Evolutionary conservation across 1,284 basidiomycete species (phyloP), one percentile per base, ranked within the genome.

Genomic region (Coniferiporia weirii): DNA sequence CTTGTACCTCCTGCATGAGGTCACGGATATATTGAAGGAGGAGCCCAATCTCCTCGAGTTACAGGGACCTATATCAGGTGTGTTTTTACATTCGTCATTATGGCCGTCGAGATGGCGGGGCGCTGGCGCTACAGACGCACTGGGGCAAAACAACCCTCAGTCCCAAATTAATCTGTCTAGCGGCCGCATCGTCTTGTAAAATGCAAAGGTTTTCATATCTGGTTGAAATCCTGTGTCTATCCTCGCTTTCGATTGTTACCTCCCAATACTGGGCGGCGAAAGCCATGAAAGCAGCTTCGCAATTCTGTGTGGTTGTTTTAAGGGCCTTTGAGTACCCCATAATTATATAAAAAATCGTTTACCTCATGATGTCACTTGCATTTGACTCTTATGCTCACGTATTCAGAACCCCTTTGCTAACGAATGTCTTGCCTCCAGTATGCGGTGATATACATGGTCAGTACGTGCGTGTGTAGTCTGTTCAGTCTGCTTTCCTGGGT

Each of bases 361-460:
- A 22, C n/a, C 27, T 2, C 27, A 27, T 27, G 5, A 27, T 27
- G 27, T 27, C 27, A 47, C 9, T 53, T 53, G 6, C 35, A 2
- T 40, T 20, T 22, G 17, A 38, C 12, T 15, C 17, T 9, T 19
- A n/a, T n/a, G 17, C 7, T 53, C 12, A n/a, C 17, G 12, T 17
- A 36, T 19, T 40, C 38, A 35, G 17, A 49, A 27, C 44, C 19
- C 19, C 5, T 38, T 50, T 45, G 45, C 34, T 40, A 36, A 60
- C 55, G n/a, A 55, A 61, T 49, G 52, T 53, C 52, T 60, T 57
- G 40, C 65, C 15, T 40, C 9, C 15, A 95, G 94, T 98, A 63
- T 95, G 93, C 69, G 95, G 95, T 53, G 96, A 99, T 76, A 95
- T 98, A 56, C 96, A 99, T 71, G 96, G 96, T 8, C 96, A 99